Evolutionary conservation across 306 rosid species (phyloP).

Genomic region (Citrullus mucosospermus): DNA sequence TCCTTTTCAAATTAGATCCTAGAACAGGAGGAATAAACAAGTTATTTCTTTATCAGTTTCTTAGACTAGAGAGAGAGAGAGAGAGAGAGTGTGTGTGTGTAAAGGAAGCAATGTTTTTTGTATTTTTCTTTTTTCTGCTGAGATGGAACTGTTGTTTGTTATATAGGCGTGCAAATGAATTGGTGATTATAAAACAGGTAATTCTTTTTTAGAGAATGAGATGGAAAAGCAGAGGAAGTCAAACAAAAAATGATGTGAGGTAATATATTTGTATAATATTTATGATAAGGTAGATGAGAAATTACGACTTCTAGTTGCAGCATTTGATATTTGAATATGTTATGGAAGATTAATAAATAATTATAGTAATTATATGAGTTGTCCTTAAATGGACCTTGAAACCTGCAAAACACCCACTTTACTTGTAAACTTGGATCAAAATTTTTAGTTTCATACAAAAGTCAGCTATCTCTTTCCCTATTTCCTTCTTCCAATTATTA

Average conservation of each 20-base stretch:
- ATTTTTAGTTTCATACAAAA: neutral
- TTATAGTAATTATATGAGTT: neutral
- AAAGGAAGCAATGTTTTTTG: slow-evolving; percentile 30
- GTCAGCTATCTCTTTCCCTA: neutral
- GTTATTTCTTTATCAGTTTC: neutral
- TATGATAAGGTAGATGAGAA: neutral
- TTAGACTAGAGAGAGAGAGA: neutral
- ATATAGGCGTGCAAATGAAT: neutral
- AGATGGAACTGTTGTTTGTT: neutral
- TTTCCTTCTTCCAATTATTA: neutral
- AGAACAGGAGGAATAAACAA: neutral
- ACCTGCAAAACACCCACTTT: neutral
- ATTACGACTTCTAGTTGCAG: neutral
- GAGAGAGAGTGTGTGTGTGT: slow-evolving; percentile 11
- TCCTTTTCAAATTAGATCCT: neutral
- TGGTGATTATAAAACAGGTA: neutral
- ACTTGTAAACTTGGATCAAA: neutral
- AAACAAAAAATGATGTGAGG: neutral
- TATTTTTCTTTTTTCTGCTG: slow-evolving; percentile 22
- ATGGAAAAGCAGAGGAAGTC: neutral
- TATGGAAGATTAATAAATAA: neutral
- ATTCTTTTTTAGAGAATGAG: neutral
- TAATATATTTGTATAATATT: neutral
- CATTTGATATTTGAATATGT: neutral
- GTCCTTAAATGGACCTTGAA: neutral